Evolutionary conservation across 225 moss, liverwort and hornwort species (phyloP), one percentile per base, ranked within the genome.

Genomic region (Asterella californica): DNA sequence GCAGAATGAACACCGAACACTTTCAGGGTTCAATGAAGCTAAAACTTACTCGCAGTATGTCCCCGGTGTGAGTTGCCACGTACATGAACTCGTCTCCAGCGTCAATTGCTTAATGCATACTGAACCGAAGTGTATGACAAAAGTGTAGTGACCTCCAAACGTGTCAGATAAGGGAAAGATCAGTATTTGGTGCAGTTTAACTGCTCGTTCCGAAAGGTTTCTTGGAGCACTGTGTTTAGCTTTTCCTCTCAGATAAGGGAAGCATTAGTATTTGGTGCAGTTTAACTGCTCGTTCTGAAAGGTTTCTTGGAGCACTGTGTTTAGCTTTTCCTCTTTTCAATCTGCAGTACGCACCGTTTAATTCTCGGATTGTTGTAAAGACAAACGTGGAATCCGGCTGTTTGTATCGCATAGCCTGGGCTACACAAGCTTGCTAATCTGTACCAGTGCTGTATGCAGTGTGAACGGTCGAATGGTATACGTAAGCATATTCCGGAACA

Each of bases 11-110:
- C 42, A n/a, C n/a, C n/a, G n/a, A n/a, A n/a, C n/a, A n/a, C n/a
- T 42, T 42, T 42, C 42, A 42, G 42, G 27, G 30, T n/a, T 64
- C 64, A 64, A 64, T 2, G 48, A 24, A 33, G 33, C 11, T 36
- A 38, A 19, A 38, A 47, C 77, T 54, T 68, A 91, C 92, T 84
- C 94, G 92, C 86, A 99, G 85, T 21, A 99, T 81, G 59, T 99
- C 97, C 45, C 97, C 97, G 54, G 82, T 93, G 33, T 84, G 87
- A 5, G 94, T 99, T 66, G 94, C 94, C 54, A 91, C 94, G 80
- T 93, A 95, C 90, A 99, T 94, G 79, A 80, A 99, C 82, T 99
- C 90, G 73, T 99, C 97, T 68, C 82, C 90, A 0, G 90, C 92
- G 59, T 99, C 97, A 22, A 99, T 38, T 36, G 55, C 33, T 53